Base-by-base conservation (phyloP, 306 rosid genomes). In the Leucaena leucocephala region DNA sequence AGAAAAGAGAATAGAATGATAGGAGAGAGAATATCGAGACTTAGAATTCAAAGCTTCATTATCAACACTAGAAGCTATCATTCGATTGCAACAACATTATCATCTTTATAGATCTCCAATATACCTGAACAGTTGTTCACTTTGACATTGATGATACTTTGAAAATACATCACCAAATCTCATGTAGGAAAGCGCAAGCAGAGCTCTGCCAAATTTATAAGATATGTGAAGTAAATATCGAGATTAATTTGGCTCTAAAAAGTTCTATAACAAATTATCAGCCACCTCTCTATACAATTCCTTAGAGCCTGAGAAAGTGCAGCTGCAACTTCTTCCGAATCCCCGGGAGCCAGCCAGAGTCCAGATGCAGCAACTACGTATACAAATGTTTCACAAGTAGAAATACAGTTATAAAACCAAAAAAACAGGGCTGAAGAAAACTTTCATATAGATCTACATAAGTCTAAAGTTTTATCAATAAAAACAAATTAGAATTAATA, bases 261-360 rank as follows among this genome's bases (percentile, higher is more conserved):
- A 74, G 64, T 72, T 68, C 16, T n/a, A 50, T 19, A 73, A 67
- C 40, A 71, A 68, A 82, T 49, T 63, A 83, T 69, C 19, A 71
- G 13, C 62, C 44, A 90, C 98, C 98, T 95, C 80, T 95, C 98
- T 49, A 95, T 83, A 74, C 94, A 59, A 84, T 90, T 92, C 87
- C 97, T 87, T 77, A 95, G 80, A 75, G 98, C 98, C 88, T 91
- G 99, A 80, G 99, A 91, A 82, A 95, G 94, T 82, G 98, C 99
- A 39, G 90, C 82, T 7, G 98, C 98, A 82, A 91, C 94, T 87
- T 95, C 99, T 86, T 95, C 99, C 3, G 97, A 91, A 81, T 95
- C 99, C 71, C 99, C 99, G 68, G 99, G 99, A 78, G 99, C 90
- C 82, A 87, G 63, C 99, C 99, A 95, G 40, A 90, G 76, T 76